phyloP scores from a whole-genome alignment of 2,329 filamentous ascomycete genomes.

The Trichophyton equinum region DNA sequence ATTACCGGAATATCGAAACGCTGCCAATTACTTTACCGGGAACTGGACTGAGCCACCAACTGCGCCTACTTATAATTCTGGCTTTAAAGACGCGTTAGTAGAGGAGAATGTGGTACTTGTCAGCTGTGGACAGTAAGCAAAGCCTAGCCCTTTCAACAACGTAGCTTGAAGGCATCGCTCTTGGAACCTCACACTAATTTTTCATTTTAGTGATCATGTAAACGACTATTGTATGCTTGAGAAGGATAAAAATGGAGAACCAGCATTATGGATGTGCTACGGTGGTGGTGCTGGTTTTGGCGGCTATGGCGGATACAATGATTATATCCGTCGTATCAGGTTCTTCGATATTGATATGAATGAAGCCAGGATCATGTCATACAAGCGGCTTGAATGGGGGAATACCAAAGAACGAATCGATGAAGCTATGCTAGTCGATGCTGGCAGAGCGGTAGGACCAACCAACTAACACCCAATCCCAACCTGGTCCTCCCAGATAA shows the following conservation, averaged over 20 bases:
- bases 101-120: slow-evolving; percentile 77
- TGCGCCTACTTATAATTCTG: slow-evolving; percentile 76
- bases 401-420: slow-evolving; percentile 41
- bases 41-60: slow-evolving; percentile 73
- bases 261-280: slow-evolving; percentile 95
- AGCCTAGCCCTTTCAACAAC: neutral
- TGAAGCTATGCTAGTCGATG: slow-evolving; percentile 50
- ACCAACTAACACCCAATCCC: neutral
- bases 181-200: neutral
- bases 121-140: slow-evolving; percentile 73
- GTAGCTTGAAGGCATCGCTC: neutral
- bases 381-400: slow-evolving; percentile 71
- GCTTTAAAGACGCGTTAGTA: slow-evolving; percentile 82
- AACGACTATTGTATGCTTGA: slow-evolving; percentile 89
- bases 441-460: slow-evolving; percentile 38
- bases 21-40: slow-evolving; percentile 51
- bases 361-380: slow-evolving; percentile 74
- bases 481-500: neutral
- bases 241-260: slow-evolving; percentile 41
- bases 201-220: slow-evolving; percentile 59
- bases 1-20: slow-evolving; percentile 68
- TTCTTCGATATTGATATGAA: slow-evolving; percentile 93
- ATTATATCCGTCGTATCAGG: slow-evolving; percentile 69
- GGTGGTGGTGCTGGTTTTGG: slow-evolving; percentile 84
- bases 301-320: slow-evolving; percentile 83